Percentiles rank a stretch among this genome's conserved stretches.
Evolutionary conservation across 2,329 filamentous ascomycete genomes (phyloP).

Genomic region (Xylariaceae sp.): DNA sequence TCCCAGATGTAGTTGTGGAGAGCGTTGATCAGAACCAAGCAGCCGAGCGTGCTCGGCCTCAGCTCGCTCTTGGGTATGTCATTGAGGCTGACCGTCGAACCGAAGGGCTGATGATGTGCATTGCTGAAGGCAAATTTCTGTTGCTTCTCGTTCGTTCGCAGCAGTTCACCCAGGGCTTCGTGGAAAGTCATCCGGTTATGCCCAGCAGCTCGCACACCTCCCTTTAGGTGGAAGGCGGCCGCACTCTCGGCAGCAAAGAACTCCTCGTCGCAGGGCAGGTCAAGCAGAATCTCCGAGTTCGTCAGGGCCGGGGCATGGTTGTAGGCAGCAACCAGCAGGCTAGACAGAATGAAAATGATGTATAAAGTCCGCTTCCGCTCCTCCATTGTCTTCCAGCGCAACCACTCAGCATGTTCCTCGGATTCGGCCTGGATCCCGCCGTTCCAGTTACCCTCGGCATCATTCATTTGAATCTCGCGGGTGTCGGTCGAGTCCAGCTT

Average conservation of each 20-base stretch:
- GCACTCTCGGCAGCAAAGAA: slow-evolving; percentile 78
- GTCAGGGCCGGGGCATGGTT: slow-evolving; percentile 86
- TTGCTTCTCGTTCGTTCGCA: slow-evolving; percentile 65
- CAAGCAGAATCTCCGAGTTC: slow-evolving; percentile 85
- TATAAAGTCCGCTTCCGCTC: slow-evolving; percentile 92
- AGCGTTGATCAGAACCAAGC: slow-evolving; percentile 84
- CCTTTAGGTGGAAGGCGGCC: slow-evolving; percentile 71
- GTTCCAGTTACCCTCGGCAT: slow-evolving; percentile 41
- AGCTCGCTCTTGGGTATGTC: slow-evolving; percentile 55
- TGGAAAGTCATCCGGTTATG: slow-evolving; percentile 73
- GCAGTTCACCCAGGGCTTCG: slow-evolving; percentile 68
- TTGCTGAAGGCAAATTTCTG: slow-evolving; percentile 42
- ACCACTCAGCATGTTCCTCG: slow-evolving; percentile 68
- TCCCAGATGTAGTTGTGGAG: slow-evolving; percentile 99
- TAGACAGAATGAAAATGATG: slow-evolving; percentile 84
- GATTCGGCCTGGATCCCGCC: slow-evolving; percentile 34
- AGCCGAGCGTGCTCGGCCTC: slow-evolving; percentile 84
- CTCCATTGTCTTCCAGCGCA: slow-evolving; percentile 80
- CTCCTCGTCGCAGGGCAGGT: slow-evolving; percentile 88
- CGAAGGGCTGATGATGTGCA: slow-evolving; percentile 38
- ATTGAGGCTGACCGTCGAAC: slow-evolving; percentile 34
- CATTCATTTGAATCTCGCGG: slow-evolving; percentile 51
- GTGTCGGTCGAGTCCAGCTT: slow-evolving; percentile 38
- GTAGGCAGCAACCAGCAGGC: slow-evolving; percentile 83
- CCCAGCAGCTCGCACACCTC: slow-evolving; percentile 61